Percentiles rank a stretch among this genome's conserved stretches.
Conservation (phyloP, 495 filamentous ascomycete species). For the Elasticomyces elasticus region DNA sequence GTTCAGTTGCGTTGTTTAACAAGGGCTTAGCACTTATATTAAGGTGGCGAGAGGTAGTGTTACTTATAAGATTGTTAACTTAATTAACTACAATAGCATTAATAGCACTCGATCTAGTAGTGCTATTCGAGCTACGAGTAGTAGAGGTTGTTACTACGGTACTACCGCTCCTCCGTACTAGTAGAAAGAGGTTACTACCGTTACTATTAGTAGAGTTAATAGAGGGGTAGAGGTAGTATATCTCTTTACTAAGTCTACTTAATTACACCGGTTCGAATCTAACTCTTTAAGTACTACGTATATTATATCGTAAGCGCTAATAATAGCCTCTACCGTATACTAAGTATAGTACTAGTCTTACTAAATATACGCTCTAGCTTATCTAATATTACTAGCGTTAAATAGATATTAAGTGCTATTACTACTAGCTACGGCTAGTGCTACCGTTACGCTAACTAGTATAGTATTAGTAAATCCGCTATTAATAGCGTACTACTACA, state of each 20-base stretch:
- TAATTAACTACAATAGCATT: neutral
- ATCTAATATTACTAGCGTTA: constrained; percentile 8
- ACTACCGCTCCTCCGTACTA: neutral
- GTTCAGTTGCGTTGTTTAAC: neutral
- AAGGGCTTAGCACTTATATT: too few species aligned
- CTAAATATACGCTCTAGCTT: constrained; percentile 10
- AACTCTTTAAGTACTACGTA: neutral
- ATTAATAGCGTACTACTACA: neutral
- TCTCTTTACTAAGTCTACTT: neutral
- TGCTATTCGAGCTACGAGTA: neutral
- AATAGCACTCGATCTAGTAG: neutral
- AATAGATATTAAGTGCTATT: constrained; percentile 5
- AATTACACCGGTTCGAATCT: neutral
- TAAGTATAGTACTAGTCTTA: neutral
- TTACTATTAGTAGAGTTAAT: neutral
- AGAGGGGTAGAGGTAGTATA: neutral
- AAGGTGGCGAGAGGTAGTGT: too few species aligned
- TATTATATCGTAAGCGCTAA: neutral
- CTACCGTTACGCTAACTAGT: neutral
- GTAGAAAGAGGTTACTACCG: neutral
- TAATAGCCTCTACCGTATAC: neutral
- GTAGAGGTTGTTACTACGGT: neutral
- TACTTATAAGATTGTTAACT: neutral
- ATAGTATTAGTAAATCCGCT: neutral
- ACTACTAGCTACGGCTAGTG: neutral